These are phyloP conservation scores for Vanilla planifolia DNA, from an alignment of 106 monocot genomes.

Conservation along the genomic window DNA sequence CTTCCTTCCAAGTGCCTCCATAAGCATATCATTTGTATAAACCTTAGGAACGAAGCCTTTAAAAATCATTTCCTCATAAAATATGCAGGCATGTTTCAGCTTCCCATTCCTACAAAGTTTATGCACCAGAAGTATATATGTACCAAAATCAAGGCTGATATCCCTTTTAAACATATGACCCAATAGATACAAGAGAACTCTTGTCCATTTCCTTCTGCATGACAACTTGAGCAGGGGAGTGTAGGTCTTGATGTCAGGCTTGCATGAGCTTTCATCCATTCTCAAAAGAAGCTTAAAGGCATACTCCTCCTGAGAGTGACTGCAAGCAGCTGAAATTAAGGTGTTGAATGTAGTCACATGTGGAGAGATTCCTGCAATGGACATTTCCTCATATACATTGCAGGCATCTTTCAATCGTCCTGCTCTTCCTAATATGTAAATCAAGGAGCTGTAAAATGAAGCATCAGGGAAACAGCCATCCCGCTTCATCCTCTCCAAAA, in stretches of 20 bases:
- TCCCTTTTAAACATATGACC: conserved; percentile 71
- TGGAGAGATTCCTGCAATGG: conserved; percentile 35
- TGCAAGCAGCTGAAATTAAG: conserved; percentile 68
- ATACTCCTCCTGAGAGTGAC: conserved; percentile 41
- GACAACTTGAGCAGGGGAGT: conserved; percentile 60
- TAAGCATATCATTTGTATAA: conserved; percentile 30
- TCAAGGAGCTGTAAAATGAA: conserved; percentile 76
- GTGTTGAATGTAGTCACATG: conserved; percentile 65
- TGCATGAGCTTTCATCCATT: conserved; percentile 59
- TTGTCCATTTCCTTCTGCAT: conserved; percentile 48
- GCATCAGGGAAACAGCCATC: conserved; percentile 60
- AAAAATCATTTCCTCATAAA: conserved; percentile 3
- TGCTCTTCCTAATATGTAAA: conserved; percentile 54
- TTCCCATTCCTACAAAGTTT: conserved; percentile 57
- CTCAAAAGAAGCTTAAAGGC: conserved; percentile 48
- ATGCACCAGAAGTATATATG: conserved; percentile 66
- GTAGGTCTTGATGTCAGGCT: conserved; percentile 64
- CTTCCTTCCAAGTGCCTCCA: conserved; percentile 51
- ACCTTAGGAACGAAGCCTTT: conserved; percentile 38
- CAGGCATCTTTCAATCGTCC: conserved; percentile 54
- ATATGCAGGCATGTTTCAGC: conserved; percentile 43
- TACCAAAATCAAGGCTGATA: conserved; percentile 62
- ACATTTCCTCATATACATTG: conserved; percentile 59
- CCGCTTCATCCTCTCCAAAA: conserved; percentile 50
- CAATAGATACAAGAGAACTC: conserved; percentile 52